These are phyloP conservation scores for Ogataea haglerorum DNA, from an alignment of 805 yeast genomes.

Conservation along the genomic window DNA sequence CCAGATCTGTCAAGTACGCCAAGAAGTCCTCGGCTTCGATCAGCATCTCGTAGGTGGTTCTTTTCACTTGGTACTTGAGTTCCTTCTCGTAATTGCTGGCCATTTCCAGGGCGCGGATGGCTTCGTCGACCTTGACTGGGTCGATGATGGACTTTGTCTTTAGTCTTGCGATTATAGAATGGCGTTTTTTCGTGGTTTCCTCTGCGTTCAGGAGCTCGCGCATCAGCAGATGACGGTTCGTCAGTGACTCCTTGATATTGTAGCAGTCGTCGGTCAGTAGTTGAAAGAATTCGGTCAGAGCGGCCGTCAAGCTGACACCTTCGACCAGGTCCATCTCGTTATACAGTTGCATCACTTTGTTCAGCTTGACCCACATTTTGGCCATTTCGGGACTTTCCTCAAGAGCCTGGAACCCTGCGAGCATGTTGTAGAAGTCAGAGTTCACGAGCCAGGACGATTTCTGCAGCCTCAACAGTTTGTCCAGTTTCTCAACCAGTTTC, in stretches of 20 bases:
- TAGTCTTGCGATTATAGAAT: constrained; percentile 65
- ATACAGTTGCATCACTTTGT: constrained; percentile 61
- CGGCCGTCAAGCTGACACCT: constrained; percentile 68
- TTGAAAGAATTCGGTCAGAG: constrained; percentile 71
- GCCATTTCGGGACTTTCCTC: constrained; percentile 67
- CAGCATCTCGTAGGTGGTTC: constrained; percentile 83
- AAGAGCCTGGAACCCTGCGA: constrained; percentile 38
- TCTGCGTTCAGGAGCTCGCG: constrained; percentile 82
- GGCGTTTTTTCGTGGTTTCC: constrained; percentile 64
- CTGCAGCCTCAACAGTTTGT: constrained; percentile 54
- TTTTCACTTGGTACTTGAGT: constrained; percentile 69
- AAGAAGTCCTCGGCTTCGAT: constrained; percentile 65
- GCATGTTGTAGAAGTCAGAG: constrained; percentile 44
- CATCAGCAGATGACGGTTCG: constrained; percentile 90
- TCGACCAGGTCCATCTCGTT: constrained; percentile 77
- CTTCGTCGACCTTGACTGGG: constrained; percentile 88
- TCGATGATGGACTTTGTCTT: constrained; percentile 72
- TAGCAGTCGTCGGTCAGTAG: constrained; percentile 71
- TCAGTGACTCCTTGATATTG: constrained; percentile 85
- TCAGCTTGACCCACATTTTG: constrained; percentile 72
- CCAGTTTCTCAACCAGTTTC: constrained; percentile 49
- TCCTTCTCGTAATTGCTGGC: constrained; percentile 76
- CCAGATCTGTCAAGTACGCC: constrained; percentile 46
- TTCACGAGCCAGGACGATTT: constrained; percentile 45
- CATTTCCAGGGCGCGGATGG: constrained; percentile 71